Evolutionary conservation across 768 basidiomycete genomes (phyloP).

Genomic region (Boletales sp.): DNA sequence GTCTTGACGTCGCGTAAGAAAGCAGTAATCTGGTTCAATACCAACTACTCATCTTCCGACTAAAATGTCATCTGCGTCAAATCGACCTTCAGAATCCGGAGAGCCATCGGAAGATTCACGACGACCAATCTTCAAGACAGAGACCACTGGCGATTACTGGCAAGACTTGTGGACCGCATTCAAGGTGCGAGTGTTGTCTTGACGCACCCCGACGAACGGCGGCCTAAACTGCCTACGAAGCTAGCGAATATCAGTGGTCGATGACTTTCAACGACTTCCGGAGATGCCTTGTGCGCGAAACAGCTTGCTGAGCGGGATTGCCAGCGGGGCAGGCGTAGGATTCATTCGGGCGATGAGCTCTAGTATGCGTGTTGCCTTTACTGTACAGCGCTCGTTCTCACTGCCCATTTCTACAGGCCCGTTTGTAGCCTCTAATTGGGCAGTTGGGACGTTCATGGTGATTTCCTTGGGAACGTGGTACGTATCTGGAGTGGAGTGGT

Average conservation of each 20-base stretch:
- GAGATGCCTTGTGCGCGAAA: constrained; percentile 77
- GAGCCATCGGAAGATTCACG: constrained; percentile 10
- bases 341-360: constrained; percentile 64
- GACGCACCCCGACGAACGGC: not conserved
- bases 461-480: constrained; percentile 71
- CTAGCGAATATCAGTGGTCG: constrained; percentile 43
- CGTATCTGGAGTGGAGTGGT: constrained; percentile 22
- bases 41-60: no score
- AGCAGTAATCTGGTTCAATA: no score
- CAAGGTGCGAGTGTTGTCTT: constrained; percentile 22
- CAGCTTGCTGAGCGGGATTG: constrained; percentile 73
- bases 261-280: constrained; percentile 58
- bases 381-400: constrained; percentile 5
- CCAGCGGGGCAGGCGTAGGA: constrained; percentile 75
- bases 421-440: constrained; percentile 74
- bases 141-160: constrained; percentile 32
- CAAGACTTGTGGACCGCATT: constrained; percentile 28
- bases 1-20: no score
- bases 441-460: constrained; percentile 65
- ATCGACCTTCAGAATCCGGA: constrained; percentile 1
- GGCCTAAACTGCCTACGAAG: constrained; percentile 27
- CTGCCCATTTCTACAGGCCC: constrained; percentile 34
- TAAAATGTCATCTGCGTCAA: not conserved
- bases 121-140: constrained; percentile 26
- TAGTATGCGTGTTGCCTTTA: constrained; percentile 41